These are phyloP conservation scores for Suillus brevipes DNA, from an alignment of 768 basidiomycete species.

Conservation along the genomic window DNA sequence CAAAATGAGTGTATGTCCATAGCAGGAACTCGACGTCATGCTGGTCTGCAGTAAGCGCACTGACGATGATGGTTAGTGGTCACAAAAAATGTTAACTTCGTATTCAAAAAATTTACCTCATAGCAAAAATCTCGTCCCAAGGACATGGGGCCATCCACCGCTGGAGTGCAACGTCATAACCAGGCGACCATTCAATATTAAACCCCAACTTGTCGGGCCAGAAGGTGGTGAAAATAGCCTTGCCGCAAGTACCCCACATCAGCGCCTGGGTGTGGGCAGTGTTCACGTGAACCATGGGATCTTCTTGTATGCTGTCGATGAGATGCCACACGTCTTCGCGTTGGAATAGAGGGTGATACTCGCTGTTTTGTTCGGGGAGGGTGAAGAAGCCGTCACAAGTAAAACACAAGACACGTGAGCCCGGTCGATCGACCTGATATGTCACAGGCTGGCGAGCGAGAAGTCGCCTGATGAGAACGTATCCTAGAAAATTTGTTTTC, in stretches of 20 bases:
- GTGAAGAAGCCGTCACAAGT: neutral
- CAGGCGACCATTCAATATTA: neutral
- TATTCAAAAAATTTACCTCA: neutral
- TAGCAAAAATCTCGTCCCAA: neutral
- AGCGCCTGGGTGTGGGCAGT: neutral
- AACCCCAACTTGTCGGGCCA: neutral
- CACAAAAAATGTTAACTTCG: neutral
- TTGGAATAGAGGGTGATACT: neutral
- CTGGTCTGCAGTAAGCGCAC: neutral
- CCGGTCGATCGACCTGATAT: neutral
- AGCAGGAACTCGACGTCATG: neutral
- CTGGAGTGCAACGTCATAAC: neutral
- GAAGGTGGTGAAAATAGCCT: neutral
- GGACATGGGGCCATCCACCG: neutral
- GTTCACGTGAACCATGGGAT: neutral
- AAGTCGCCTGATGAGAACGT: neutral
- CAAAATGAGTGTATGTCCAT: neutral
- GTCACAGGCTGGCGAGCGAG: neutral
- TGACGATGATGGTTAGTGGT: neutral
- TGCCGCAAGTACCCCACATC: neutral
- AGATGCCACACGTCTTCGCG: neutral
- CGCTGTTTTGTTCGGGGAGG: neutral
- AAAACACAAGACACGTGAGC: neutral
- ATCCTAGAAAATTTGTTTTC: neutral
- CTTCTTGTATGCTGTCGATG: neutral